Percentiles rank a stretch among this genome's conserved stretches.
phyloP scores from a whole-genome alignment of 2,329 filamentous ascomycete species.

The Sclerotinia minor region DNA sequence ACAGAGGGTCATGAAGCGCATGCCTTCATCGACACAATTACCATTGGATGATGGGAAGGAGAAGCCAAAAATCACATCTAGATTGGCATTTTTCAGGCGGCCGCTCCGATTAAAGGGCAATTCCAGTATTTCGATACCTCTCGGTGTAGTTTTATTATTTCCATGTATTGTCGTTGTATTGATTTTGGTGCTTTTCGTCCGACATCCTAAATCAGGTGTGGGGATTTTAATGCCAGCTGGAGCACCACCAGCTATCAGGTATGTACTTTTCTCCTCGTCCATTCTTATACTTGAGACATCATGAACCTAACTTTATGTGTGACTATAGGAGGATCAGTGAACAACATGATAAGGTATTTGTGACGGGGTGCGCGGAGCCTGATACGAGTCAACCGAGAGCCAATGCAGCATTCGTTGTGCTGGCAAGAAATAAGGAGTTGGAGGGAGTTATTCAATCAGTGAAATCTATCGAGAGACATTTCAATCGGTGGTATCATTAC shows the following conservation, averaged over 20 bases:
- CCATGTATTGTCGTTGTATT: conserved; percentile 87
- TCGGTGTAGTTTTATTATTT: conserved; percentile 90
- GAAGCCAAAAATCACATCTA: conserved; percentile 46
- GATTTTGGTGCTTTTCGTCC: conserved; percentile 85
- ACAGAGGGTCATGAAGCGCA: conserved; percentile 53
- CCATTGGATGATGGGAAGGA: conserved; percentile 49
- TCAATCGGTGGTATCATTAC: conserved; percentile 98
- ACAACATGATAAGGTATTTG: conserved; percentile 95
- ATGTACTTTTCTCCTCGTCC: conserved; percentile 36
- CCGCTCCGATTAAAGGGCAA: conserved; percentile 88
- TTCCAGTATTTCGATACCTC: conserved; percentile 86
- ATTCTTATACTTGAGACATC: background rate
- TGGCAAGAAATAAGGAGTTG: conserved; percentile 93
- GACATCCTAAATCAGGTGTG: conserved; percentile 80
- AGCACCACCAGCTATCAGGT: conserved; percentile 87
- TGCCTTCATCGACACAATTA: conserved; percentile 49
- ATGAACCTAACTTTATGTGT: conserved; percentile 28
- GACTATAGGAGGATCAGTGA: conserved; percentile 84
- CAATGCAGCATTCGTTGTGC: conserved; percentile 93
- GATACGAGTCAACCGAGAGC: conserved; percentile 77
- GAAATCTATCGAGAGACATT: conserved; percentile 97
- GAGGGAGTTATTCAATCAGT: conserved; percentile 95
- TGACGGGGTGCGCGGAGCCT: conserved; percentile 81
- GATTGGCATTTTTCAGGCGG: conserved; percentile 78
- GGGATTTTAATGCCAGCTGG: conserved; percentile 85